Conservation (phyloP, 179 eudicot species). For the Beta lomatogona region DNA sequence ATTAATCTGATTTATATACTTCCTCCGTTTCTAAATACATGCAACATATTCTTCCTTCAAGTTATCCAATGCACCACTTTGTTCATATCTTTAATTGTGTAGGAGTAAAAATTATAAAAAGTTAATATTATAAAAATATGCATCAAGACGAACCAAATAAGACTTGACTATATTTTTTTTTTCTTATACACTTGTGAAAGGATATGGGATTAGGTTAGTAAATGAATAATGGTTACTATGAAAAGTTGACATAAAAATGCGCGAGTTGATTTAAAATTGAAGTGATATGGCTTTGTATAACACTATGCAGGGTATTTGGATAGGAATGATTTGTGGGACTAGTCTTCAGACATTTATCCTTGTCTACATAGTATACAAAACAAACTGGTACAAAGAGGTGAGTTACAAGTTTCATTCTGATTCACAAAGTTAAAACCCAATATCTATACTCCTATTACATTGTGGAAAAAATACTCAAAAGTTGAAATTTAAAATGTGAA, state of each 20-base stretch:
- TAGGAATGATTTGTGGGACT: conserved; percentile 92
- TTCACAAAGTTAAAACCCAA: no score
- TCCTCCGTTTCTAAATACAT: no score
- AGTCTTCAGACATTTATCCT: conserved; percentile 75
- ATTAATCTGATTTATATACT: background rate
- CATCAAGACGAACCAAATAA: no score
- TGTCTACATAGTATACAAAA: conserved; percentile 60
- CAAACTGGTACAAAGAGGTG: conserved; percentile 94
- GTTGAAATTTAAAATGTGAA: background rate
- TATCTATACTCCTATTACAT: background rate
- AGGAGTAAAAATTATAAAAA: no score
- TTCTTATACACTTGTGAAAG: no score
- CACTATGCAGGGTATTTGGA: conserved; percentile 80
- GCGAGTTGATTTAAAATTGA: background rate
- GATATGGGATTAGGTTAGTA: no score
- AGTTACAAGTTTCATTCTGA: background rate
- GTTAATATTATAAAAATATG: no score
- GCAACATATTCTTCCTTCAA: no score
- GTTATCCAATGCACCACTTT: no score
- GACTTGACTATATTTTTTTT: no score
- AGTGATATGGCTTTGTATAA: background rate
- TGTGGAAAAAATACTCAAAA: background rate
- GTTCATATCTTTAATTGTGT: no score
- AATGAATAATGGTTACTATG: no score
- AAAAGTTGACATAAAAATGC: background rate